Percentiles rank a stretch among this genome's conserved stretches.
Conservation (phyloP, 2,329 filamentous ascomycete species). For the Microthyrium microscopicum region DNA sequence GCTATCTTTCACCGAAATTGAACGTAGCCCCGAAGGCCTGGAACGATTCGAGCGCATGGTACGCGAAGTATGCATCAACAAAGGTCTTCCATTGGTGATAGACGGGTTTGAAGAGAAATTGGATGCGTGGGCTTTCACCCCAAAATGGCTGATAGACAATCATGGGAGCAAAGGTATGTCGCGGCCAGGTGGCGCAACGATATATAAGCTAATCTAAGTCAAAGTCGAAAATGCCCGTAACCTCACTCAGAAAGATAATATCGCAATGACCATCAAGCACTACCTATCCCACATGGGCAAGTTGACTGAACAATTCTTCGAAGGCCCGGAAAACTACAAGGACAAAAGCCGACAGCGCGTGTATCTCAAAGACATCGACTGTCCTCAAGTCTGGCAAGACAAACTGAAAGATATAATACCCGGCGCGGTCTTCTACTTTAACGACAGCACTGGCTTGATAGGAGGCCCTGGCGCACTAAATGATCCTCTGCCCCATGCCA, state of each 20-base stretch:
- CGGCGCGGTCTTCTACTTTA: constrained; percentile 73
- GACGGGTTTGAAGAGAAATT: constrained; percentile 70
- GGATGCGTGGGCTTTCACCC: constrained; percentile 62
- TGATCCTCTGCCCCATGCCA: constrained; percentile 24
- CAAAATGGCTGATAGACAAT: constrained; percentile 62
- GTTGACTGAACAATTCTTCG: constrained; percentile 63
- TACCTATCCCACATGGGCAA: constrained; percentile 78
- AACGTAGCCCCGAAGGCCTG: constrained; percentile 55
- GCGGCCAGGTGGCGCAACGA: neutral
- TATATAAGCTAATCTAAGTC: constrained; percentile 10
- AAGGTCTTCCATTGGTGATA: constrained; percentile 77
- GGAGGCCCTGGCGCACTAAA: constrained; percentile 38
- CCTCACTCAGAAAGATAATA: constrained; percentile 52
- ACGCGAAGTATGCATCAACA: constrained; percentile 62
- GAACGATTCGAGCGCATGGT: constrained; percentile 77
- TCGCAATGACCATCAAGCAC: constrained; percentile 75
- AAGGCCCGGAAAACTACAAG: constrained; percentile 53
- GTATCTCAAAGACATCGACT: constrained; percentile 96
- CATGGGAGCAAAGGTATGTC: constrained; percentile 60
- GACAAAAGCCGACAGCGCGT: constrained; percentile 70
- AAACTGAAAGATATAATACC: constrained; percentile 65
- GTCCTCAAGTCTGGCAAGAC: constrained; percentile 71
- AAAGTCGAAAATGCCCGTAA: constrained; percentile 74
- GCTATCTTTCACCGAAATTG: constrained; percentile 63
- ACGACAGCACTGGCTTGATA: constrained; percentile 51